Evolutionary conservation across 345 rosid species (phyloP).

Genomic region (Tarenaya hassleriana): DNA sequence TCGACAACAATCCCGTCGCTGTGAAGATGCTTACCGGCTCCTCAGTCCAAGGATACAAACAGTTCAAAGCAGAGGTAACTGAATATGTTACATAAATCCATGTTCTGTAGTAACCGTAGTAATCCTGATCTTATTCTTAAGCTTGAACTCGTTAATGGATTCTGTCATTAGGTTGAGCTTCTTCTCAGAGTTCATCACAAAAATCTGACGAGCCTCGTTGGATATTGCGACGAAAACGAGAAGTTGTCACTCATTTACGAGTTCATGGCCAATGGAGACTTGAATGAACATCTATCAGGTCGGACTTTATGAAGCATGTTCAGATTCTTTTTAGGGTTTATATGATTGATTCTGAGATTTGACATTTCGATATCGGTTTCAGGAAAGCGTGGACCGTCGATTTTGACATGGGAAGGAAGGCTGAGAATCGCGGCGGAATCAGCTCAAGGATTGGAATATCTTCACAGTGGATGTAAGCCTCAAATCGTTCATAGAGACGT

Average conservation of each 20-base stretch:
- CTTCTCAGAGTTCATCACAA: conserved; percentile 40
- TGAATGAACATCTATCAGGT: conserved; percentile 34
- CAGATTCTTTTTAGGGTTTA: background rate
- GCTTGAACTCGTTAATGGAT: no score
- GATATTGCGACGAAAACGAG: conserved; percentile 42
- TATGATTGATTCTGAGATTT: conserved; percentile 7
- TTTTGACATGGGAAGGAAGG: conserved; percentile 45
- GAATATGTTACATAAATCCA: background rate
- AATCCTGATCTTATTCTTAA: no score
- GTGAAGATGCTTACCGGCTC: conserved; percentile 35
- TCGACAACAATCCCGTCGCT: conserved; percentile 34
- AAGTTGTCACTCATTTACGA: conserved; percentile 44
- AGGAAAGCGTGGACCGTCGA: conserved; percentile 26
- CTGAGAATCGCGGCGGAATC: conserved; percentile 43
- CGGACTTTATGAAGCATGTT: background rate
- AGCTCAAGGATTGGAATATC: conserved; percentile 44
- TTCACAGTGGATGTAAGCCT: conserved; percentile 56
- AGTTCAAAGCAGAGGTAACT: conserved; percentile 32
- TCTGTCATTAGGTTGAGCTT: conserved; percentile 28
- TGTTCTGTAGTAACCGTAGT: no score
- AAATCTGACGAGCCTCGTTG: conserved; percentile 41
- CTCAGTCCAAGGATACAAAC: conserved; percentile 30
- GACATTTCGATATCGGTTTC: conserved; percentile 1
- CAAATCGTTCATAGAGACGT: conserved; percentile 53
- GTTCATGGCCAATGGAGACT: conserved; percentile 53